Evolutionary conservation across 31 red algal genomes (phyloP).

Genomic region (Odonthalia washingtoniensis): DNA sequence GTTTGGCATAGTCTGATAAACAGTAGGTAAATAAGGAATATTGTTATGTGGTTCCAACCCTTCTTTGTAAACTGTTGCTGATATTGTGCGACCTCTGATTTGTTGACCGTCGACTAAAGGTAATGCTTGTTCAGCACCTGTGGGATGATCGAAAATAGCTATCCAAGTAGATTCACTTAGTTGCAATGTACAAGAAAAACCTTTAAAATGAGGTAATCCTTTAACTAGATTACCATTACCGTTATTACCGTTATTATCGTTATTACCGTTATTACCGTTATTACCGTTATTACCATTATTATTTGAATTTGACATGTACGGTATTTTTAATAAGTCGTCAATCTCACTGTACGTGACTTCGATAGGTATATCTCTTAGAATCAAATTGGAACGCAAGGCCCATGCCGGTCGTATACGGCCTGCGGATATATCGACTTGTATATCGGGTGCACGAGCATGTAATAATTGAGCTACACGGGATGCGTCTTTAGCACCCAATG

Average conservation of each 20-base stretch:
- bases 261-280: too few relatives aligned
- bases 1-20: background rate
- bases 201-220: background rate
- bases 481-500: constrained; percentile 47
- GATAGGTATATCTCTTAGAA: constrained; percentile 2
- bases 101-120: constrained; percentile 1
- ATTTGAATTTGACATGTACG: background rate
- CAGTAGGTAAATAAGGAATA: background rate
- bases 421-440: constrained; percentile 40
- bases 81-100: background rate
- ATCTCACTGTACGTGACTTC: background rate
- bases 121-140: constrained; percentile 35
- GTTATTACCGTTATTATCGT: too few relatives aligned
- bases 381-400: constrained; percentile 34
- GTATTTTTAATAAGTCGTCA: constrained; percentile 6
- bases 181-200: constrained; percentile 13
- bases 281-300: background rate
- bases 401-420: constrained; percentile 50
- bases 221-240: too few relatives aligned
- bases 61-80: background rate
- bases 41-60: background rate
- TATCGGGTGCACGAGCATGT: constrained; percentile 9
- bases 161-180: constrained; percentile 28
- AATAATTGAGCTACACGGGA: constrained; percentile 35
- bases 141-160: constrained; percentile 47